phyloP scores from a whole-genome alignment of 768 basidiomycete species.

The Auricularia sp. region DNA sequence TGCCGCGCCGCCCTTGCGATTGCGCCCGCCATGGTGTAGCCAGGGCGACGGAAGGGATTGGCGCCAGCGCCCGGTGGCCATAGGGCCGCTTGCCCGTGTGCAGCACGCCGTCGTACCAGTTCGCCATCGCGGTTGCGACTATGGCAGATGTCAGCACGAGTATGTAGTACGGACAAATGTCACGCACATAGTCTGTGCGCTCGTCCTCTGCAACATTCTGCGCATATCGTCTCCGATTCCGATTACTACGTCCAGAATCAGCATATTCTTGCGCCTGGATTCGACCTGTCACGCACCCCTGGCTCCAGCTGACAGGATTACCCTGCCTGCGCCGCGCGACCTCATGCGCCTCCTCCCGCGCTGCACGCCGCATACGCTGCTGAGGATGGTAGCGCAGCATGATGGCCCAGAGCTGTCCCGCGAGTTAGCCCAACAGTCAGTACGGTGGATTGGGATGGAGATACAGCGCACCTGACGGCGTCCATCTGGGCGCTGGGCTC shows the following conservation, averaged over 20 bases:
- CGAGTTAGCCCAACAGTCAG: no score
- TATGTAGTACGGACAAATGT: no score
- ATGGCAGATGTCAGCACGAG: no score
- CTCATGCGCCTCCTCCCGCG: conserved; percentile 80
- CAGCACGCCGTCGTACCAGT: conserved; percentile 87
- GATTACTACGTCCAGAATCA: conserved; percentile 38
- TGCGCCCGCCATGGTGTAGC: conserved; percentile 33
- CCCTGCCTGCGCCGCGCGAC: conserved; percentile 65
- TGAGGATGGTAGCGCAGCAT: conserved; percentile 29
- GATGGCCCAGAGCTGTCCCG: no score
- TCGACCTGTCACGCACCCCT: conserved; percentile 46
- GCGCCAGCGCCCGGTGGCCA: conserved; percentile 91
- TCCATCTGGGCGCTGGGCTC: no score
- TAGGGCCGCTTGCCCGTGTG: conserved; percentile 95
- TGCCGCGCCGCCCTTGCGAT: conserved; percentile 8
- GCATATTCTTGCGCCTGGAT: not conserved
- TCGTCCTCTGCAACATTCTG: conserved; percentile 92
- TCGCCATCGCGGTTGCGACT: conserved; percentile 89
- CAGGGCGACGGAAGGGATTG: conserved; percentile 84
- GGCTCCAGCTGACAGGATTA: conserved; percentile 81
- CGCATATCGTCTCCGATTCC: conserved; percentile 81
- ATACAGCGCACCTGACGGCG: no score
- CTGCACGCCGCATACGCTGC: conserved; percentile 81
- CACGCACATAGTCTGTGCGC: conserved; percentile 70
- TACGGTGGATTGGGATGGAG: no score